A percentile compares a stretch with the other conserved stretches of the same genome.
phyloP scores from a whole-genome alignment of 2,329 filamentous ascomycete genomes.

The Ophiocordyceps camponoti-saundersi region DNA sequence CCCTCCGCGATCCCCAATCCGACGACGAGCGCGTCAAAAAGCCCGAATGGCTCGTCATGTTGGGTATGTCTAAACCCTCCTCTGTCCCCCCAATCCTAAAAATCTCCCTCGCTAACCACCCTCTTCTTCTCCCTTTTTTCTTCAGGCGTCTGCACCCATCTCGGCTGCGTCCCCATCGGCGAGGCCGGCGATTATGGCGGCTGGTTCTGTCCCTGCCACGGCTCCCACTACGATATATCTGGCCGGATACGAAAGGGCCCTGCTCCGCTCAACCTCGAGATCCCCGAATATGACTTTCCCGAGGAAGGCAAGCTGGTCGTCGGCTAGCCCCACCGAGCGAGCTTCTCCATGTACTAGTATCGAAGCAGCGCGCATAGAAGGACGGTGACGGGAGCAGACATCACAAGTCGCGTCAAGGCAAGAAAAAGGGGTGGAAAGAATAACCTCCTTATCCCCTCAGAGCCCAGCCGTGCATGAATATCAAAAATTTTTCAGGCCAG shows the following conservation, averaged over 20 bases:
- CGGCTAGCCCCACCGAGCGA: conserved; percentile 53
- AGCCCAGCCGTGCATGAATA: background rate
- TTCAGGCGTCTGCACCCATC: conserved; percentile 86
- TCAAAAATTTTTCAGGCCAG: background rate
- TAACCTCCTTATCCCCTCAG: background rate
- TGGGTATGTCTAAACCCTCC: conserved; percentile 38
- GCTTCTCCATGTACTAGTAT: conserved; percentile 6
- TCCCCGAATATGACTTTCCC: conserved; percentile 83
- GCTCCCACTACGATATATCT: conserved; percentile 99
- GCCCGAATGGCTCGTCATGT: conserved; percentile 97
- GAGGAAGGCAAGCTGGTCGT: conserved; percentile 80
- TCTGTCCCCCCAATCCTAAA: too few species aligned
- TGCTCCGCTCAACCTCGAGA: conserved; percentile 92
- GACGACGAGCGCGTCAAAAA: conserved; percentile 93
- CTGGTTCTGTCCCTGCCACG: conserved; percentile 99
- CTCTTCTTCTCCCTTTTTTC: background rate
- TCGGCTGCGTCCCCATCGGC: conserved; percentile 97
- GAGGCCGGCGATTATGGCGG: conserved; percentile 96
- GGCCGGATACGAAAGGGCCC: conserved; percentile 96
- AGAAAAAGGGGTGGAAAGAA: background rate
- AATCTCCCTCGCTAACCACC: background rate
- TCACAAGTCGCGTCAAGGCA: background rate
- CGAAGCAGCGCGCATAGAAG: conserved; percentile 5
- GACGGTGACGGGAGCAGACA: background rate
- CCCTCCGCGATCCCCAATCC: conserved; percentile 77